Percentiles rank a stretch among this genome's conserved stretches.
These are phyloP conservation scores for Mycosarcoma maydis DNA, from an alignment of 1,284 basidiomycete genomes.

Conservation along the genomic window DNA sequence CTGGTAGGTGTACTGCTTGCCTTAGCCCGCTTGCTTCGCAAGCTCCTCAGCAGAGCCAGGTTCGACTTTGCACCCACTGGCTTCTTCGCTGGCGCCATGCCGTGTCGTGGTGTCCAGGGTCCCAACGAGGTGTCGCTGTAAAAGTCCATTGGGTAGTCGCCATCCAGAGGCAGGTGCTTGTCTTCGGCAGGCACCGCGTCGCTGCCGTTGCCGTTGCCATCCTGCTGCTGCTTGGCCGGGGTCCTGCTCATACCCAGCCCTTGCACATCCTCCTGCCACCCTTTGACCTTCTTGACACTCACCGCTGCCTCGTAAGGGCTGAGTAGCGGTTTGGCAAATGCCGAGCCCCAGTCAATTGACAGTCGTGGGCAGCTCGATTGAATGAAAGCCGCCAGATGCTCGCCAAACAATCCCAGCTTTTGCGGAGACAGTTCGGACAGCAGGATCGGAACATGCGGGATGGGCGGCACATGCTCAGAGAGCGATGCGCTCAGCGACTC, in stretches of 20 bases:
- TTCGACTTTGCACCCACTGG: conserved; percentile 43
- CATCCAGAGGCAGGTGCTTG: conserved; percentile 61
- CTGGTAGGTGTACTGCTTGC: conserved; percentile 12
- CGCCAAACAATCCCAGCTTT: conserved; percentile 84
- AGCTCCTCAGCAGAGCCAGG: conserved; percentile 48
- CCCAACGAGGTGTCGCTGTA: conserved; percentile 79
- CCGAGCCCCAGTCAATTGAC: conserved; percentile 89
- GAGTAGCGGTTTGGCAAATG: conserved; percentile 86
- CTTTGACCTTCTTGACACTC: conserved; percentile 77
- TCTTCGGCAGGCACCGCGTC: conserved; percentile 15
- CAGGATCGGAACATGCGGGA: conserved; percentile 84
- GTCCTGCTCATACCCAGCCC: conserved; percentile 67
- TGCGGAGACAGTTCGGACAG: conserved; percentile 95
- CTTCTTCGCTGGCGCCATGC: conserved; percentile 57
- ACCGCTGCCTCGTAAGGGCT: conserved; percentile 95
- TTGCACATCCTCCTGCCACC: conserved; percentile 70
- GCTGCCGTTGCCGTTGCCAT: conserved; percentile 6
- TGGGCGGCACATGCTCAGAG: conserved; percentile 29
- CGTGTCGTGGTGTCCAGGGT: conserved; percentile 68
- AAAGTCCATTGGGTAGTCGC: conserved; percentile 93
- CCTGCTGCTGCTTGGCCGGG: conserved; percentile 19
- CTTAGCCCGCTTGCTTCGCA: conserved; percentile 25
- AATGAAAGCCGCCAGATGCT: conserved; percentile 82
- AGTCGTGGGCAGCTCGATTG: conserved; percentile 95
- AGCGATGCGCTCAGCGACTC: conserved; percentile 67